Conservation (phyloP, 306 rosid genomes). For the Sphenostylis stenocarpa region DNA sequence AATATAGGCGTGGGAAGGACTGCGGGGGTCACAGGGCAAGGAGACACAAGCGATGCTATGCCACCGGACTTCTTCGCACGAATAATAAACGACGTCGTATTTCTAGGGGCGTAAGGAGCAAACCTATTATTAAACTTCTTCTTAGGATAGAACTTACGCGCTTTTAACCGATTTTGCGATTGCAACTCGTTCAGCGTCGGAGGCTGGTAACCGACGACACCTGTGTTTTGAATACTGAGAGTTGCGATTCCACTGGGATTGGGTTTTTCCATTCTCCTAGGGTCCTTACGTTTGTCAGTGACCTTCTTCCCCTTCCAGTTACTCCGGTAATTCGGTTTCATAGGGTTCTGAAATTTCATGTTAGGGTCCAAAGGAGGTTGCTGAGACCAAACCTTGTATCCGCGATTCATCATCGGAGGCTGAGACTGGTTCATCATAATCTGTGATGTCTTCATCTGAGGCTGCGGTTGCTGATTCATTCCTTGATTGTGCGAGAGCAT, state of each 20-base stretch:
- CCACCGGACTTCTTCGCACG: conserved; percentile 92
- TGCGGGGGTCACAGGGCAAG: conserved; percentile 85
- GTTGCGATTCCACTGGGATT: neutral
- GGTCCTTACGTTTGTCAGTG: conserved; percentile 63
- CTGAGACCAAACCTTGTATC: conserved; percentile 52
- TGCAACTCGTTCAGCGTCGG: conserved; percentile 81
- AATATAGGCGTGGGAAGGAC: conserved; percentile 87
- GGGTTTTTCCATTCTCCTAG: conserved; percentile 58
- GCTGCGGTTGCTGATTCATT: conserved; percentile 39
- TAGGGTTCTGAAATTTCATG: conserved; percentile 48
- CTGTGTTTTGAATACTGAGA: conserved; percentile 21
- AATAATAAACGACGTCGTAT: conserved; percentile 83
- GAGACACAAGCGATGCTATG: conserved; percentile 84
- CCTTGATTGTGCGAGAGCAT: conserved; percentile 36
- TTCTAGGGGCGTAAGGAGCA: conserved; percentile 96
- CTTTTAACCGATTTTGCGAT: conserved; percentile 86
- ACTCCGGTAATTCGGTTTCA: conserved; percentile 48
- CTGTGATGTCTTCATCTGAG: conserved; percentile 44
- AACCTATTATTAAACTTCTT: conserved; percentile 79
- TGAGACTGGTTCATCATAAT: conserved; percentile 45
- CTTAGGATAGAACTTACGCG: conserved; percentile 80
- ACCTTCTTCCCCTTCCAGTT: conserved; percentile 85
- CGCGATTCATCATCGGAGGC: conserved; percentile 53
- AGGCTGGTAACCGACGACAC: conserved; percentile 50
- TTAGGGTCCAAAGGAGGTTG: conserved; percentile 48